Percentiles rank a stretch among this genome's conserved stretches.
phyloP scores from a whole-genome alignment of 345 rosid genomes.

The Salix exigua region DNA sequence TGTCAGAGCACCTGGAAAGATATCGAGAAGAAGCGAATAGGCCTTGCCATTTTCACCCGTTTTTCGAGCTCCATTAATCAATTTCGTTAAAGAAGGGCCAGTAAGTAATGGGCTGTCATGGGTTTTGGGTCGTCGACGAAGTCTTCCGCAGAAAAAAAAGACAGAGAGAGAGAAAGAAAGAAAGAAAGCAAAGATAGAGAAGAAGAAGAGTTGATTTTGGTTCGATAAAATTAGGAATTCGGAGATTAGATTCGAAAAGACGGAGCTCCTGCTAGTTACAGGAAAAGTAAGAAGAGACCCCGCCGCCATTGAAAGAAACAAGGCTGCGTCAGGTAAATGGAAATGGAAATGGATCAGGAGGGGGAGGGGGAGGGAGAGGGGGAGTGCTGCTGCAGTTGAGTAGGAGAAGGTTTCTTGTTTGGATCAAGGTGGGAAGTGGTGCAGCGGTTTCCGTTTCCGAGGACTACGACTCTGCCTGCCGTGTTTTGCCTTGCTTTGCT shows the following conservation, averaged over 20 bases:
- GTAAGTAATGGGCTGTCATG: constrained; percentile 26
- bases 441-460: too few species aligned
- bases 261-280: too few species aligned
- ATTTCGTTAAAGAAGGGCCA: constrained; percentile 19
- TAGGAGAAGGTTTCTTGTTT: too few species aligned
- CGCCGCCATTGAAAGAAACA: constrained; percentile 42
- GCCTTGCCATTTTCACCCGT: constrained; percentile 29
- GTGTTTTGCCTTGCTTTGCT: too few species aligned
- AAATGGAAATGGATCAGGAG: too few species aligned
- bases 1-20: constrained; percentile 29
- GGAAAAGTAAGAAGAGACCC: neutral
- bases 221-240: neutral
- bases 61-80: constrained; percentile 23
- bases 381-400: too few species aligned
- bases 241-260: neutral
- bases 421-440: too few species aligned
- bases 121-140: constrained; percentile 7
- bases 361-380: too few species aligned
- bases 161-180: constrained; percentile 41
- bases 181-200: constrained; percentile 38
- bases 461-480: too few species aligned
- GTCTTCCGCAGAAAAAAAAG: constrained; percentile 33
- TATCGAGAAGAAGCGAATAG: constrained; percentile 50
- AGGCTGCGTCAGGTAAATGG: too few species aligned
- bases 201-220: constrained; percentile 13